phyloP scores from a whole-genome alignment of 2,329 filamentous ascomycete species.

The Pseudogymnoascus sp. region DNA sequence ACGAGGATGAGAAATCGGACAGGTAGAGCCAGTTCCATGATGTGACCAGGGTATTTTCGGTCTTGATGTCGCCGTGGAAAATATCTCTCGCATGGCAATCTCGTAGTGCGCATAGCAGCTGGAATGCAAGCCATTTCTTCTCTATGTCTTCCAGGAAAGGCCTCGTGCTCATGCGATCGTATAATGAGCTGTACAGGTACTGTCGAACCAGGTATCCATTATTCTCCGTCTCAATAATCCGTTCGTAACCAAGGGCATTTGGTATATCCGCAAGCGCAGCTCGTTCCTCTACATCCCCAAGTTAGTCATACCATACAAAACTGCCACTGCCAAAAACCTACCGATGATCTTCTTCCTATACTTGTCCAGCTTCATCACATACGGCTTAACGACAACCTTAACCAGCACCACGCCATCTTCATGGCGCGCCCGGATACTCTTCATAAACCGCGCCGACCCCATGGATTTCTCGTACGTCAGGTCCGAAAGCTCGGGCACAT shows the following conservation, averaged over 20 bases:
- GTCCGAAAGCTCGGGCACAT: slow-evolving; percentile 85
- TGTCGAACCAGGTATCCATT: slow-evolving; percentile 91
- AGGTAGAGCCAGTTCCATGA: slow-evolving; percentile 99
- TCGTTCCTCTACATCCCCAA: slow-evolving; percentile 57
- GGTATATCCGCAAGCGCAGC: slow-evolving; percentile 72
- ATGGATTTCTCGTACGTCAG: slow-evolving; percentile 87
- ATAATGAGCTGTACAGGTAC: slow-evolving; percentile 92
- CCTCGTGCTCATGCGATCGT: slow-evolving; percentile 91
- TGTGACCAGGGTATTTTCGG: slow-evolving; percentile 91
- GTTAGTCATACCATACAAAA: slow-evolving; percentile 13
- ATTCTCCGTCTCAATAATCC: slow-evolving; percentile 82
- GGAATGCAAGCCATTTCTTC: slow-evolving; percentile 97
- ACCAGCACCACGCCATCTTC: slow-evolving; percentile 87
- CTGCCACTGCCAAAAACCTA: slow-evolving; percentile 35
- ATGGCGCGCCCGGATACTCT: slow-evolving; percentile 84
- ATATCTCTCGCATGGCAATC: slow-evolving; percentile 86
- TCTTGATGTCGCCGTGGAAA: slow-evolving; percentile 98
- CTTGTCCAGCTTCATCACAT: slow-evolving; percentile 68
- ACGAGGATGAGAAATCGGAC: slow-evolving; percentile 92
- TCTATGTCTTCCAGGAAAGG: slow-evolving; percentile 96
- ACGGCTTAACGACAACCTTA: slow-evolving; percentile 92
- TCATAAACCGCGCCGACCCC: slow-evolving; percentile 90
- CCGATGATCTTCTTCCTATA: slow-evolving; percentile 71
- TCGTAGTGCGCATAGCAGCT: slow-evolving; percentile 82
- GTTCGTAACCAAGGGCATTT: slow-evolving; percentile 84